phyloP scores from a whole-genome alignment of 441 rosid species.

The Erodium moschatum region DNA sequence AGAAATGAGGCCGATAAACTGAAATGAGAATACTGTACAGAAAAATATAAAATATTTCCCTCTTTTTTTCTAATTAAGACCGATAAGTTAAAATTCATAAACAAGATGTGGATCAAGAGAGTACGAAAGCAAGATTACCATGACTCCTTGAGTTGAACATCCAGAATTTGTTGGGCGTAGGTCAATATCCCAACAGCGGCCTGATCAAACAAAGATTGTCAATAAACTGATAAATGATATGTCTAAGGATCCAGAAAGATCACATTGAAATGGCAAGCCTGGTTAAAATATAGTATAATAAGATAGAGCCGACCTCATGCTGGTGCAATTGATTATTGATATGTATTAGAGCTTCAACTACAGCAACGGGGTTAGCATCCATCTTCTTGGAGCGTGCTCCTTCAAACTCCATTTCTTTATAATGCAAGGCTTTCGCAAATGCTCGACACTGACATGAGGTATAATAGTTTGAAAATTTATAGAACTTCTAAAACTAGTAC shows the following conservation, averaged over 20 bases:
- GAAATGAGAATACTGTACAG: no score
- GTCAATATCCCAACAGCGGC: slow-evolving; percentile 99
- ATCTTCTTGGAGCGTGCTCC: slow-evolving; percentile 80
- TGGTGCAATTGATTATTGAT: slow-evolving; percentile 98
- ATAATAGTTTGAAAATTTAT: slow-evolving; percentile 5
- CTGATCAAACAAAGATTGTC: slow-evolving; percentile 33
- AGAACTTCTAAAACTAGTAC: not conserved
- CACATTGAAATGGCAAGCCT: not conserved
- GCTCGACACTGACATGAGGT: slow-evolving; percentile 67
- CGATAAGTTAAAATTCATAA: not conserved
- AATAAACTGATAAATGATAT: slow-evolving; percentile 10
- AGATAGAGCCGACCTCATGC: slow-evolving; percentile 57
- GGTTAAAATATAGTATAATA: slow-evolving; percentile 10
- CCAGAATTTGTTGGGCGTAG: slow-evolving; percentile 80
- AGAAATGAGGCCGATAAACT: no score
- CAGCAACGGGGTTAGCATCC: slow-evolving; percentile 98
- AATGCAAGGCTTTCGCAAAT: slow-evolving; percentile 97
- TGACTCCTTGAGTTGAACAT: slow-evolving; percentile 94
- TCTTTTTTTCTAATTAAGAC: not conserved
- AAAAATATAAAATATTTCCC: not conserved
- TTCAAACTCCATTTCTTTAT: slow-evolving; percentile 99
- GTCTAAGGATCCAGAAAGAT: slow-evolving; percentile 1
- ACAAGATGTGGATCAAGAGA: not conserved
- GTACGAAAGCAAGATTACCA: slow-evolving; percentile 42
- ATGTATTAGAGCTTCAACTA: slow-evolving; percentile 96